phyloP scores from a whole-genome alignment of 306 rosid genomes.

The Oemleria cerasiformis region DNA sequence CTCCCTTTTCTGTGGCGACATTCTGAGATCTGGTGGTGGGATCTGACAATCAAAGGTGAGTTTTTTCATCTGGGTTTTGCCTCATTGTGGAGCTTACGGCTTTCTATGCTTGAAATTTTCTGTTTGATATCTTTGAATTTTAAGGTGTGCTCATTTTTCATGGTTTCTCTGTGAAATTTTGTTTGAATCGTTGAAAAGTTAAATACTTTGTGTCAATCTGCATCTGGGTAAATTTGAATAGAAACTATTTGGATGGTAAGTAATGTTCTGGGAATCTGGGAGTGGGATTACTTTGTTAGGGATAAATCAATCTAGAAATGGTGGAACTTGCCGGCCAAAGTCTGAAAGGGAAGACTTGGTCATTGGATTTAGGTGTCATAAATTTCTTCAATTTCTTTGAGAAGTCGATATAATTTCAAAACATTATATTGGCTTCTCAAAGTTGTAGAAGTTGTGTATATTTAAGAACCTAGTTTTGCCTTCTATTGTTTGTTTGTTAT shows the following conservation, averaged over 20 bases:
- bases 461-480: too few species aligned
- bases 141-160: background rate
- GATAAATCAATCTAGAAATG: background rate
- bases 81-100: background rate
- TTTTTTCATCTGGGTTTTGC: slow-evolving; percentile 36
- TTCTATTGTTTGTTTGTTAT: too few species aligned
- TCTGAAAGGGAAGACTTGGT: background rate
- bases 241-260: background rate
- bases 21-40: slow-evolving; percentile 42
- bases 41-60: slow-evolving; percentile 41
- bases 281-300: slow-evolving; percentile 2
- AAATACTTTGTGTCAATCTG: background rate
- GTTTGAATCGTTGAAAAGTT: background rate
- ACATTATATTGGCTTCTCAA: background rate
- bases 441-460: too few species aligned
- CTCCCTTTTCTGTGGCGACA: slow-evolving; percentile 22
- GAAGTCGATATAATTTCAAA: background rate
- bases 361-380: background rate
- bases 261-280: slow-evolving; percentile 2
- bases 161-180: background rate
- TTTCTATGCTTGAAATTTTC: background rate
- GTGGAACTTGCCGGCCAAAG: background rate
- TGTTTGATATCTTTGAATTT: too few species aligned
- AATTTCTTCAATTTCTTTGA: background rate
- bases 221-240: background rate